Evolutionary conservation across 192 early-diverging fungal genomes (phyloP).

Genomic region (Jimgerdemannia lactiflua): DNA sequence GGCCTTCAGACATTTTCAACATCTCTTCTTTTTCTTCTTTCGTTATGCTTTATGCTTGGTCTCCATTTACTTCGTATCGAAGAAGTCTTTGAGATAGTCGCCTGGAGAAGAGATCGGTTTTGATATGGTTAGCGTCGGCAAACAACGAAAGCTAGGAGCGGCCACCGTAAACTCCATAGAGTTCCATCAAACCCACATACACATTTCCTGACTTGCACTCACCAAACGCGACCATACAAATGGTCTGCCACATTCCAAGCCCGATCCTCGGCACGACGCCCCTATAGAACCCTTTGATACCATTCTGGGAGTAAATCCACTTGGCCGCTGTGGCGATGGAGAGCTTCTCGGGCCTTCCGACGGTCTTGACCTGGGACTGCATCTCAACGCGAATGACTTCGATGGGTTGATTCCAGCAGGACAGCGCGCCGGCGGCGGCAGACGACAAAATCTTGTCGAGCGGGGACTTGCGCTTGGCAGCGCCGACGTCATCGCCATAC

Average conservation of each 20-base stretch:
- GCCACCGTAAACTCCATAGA: no score
- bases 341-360: slow-evolving; percentile 89
- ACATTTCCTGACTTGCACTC: slow-evolving; percentile 6
- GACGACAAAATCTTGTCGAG: slow-evolving; percentile 74
- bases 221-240: slow-evolving; percentile 90
- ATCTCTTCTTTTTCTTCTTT: no score
- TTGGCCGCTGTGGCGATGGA: slow-evolving; percentile 79
- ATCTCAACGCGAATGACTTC: slow-evolving; percentile 99
- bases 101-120: no score
- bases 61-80: no score
- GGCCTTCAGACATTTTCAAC: no score
- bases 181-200: no score
- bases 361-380: slow-evolving; percentile 91
- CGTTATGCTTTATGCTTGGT: no score
- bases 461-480: slow-evolving; percentile 36
- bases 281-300: slow-evolving; percentile 89
- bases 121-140: no score
- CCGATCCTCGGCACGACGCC: slow-evolving; percentile 80
- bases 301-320: slow-evolving; percentile 92
- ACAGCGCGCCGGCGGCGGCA: slow-evolving; percentile 84
- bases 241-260: slow-evolving; percentile 77
- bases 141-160: no score
- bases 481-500: slow-evolving; percentile 37
- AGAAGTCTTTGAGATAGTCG: no score
- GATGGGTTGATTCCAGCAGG: slow-evolving; percentile 99